Conservation (phyloP, 176 grass and related monocot species). For the Musa itinerans region DNA sequence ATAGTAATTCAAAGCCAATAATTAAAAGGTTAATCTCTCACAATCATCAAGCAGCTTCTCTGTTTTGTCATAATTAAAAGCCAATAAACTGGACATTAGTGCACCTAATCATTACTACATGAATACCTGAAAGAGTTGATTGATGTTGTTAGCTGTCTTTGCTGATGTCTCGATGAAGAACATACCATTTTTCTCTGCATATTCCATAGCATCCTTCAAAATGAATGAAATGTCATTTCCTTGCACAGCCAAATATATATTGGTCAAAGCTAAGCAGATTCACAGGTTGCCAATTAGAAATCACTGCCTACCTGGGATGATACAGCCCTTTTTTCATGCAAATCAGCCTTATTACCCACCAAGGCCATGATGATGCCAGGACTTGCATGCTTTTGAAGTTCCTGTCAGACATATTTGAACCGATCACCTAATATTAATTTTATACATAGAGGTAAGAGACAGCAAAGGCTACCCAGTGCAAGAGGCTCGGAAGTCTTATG, state of each 20-base stretch:
- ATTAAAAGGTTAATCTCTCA: no score
- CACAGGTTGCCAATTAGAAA: conserved; percentile 16
- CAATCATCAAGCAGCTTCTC: no score
- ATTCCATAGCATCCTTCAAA: conserved; percentile 56
- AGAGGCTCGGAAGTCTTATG: no score
- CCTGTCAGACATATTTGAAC: conserved; percentile 27
- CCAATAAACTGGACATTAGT: no score
- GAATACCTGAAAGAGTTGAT: conserved; percentile 74
- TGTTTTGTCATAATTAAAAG: no score
- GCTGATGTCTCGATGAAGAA: conserved; percentile 89
- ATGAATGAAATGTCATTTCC: conserved; percentile 6
- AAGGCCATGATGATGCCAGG: conserved; percentile 88
- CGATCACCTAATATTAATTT: neutral
- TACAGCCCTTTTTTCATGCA: conserved; percentile 70
- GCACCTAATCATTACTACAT: no score
- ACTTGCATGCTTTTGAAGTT: conserved; percentile 95
- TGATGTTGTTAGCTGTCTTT: conserved; percentile 78
- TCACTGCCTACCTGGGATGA: conserved; percentile 39
- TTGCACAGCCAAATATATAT: conserved; percentile 3
- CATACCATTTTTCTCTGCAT: conserved; percentile 58
- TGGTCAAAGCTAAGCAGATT: conserved; percentile 5
- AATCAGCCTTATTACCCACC: conserved; percentile 92
- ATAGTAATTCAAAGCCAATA: no score
- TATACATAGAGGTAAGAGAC: neutral
- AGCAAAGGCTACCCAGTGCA: neutral